A percentile compares a stretch with the other conserved stretches of the same genome.
Conservation (phyloP, 495 filamentous ascomycete species). For the Aspergillus coremiiformis region DNA sequence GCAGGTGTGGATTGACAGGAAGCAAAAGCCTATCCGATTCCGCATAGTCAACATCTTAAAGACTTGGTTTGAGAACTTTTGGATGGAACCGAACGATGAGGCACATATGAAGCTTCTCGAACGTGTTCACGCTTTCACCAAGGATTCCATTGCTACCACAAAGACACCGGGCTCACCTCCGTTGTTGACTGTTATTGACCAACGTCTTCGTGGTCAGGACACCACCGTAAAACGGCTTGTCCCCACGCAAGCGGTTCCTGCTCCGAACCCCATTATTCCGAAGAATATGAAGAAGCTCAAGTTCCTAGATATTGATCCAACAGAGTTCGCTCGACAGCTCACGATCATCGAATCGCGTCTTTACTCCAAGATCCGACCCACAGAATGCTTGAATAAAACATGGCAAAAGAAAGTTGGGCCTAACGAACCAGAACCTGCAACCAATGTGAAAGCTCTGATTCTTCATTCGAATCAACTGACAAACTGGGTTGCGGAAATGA, state of each 20-base stretch:
- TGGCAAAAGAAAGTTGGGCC: slow-evolving; percentile 90
- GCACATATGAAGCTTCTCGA: slow-evolving; percentile 76
- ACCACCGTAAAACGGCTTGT: slow-evolving; percentile 79
- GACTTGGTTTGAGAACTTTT: slow-evolving; percentile 95
- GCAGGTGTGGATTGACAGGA: slow-evolving; percentile 83
- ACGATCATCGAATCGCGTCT: slow-evolving; percentile 94
- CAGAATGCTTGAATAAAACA: slow-evolving; percentile 94
- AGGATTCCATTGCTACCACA: slow-evolving; percentile 83
- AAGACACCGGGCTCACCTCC: slow-evolving; percentile 80
- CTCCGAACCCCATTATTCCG: slow-evolving; percentile 83
- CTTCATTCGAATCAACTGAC: slow-evolving; percentile 97
- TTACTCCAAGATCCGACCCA: slow-evolving; percentile 90
- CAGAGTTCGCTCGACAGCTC: slow-evolving; percentile 91
- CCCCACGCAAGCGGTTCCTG: slow-evolving; percentile 68
- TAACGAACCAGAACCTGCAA: slow-evolving; percentile 78
- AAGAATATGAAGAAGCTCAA: slow-evolving; percentile 99
- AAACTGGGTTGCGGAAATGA: slow-evolving; percentile 99
- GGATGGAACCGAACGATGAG: slow-evolving; percentile 91
- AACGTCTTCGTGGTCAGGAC: slow-evolving; percentile 79
- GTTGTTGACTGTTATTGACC: slow-evolving; percentile 77
- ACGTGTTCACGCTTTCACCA: slow-evolving; percentile 82
- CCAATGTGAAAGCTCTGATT: slow-evolving; percentile 93
- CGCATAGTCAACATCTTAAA: slow-evolving; percentile 95
- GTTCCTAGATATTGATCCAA: slow-evolving; percentile 93
- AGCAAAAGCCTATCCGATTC: slow-evolving; percentile 92